Base-by-base conservation (phyloP, 164 flowering plant species). In the Liquidambar formosana region DNA sequence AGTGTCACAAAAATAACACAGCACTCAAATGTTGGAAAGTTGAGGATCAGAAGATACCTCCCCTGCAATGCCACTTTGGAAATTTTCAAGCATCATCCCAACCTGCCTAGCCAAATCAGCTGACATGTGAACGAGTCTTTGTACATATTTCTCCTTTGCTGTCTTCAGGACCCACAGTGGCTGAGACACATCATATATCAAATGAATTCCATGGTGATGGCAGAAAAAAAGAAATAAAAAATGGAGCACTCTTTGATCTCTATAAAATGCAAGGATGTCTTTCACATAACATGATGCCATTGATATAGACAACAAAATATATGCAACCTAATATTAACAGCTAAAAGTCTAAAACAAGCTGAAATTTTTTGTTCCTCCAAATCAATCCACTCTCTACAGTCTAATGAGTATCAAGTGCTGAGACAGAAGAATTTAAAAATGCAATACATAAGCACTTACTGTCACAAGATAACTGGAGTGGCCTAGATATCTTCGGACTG, bases 131-230 rank as follows among this genome's bases (percentile, higher is more conserved):
- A 88, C 84, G 62, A 90, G 89, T 76, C 90, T 87, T 72, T 85
- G 97, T 69, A 73, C 21, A 65, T 73, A 65, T 56, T 77, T 85
- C 78, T 90, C 96, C 79, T 81, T 91, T 3, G 78, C 84, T 10
- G 97, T 85, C 82, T 90, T 93, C 76, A 95, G 79, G 68, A 90
- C 78, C 99, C 99, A 95, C 14, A 80, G 48, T 38, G 99, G 96
- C 99, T 95, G 92, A 67, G 70, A 76, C 46, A 71, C 19, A 64
- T 38, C 28, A 73, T 13, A 48, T 10, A 45, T 13, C 18, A 61
- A 21, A 72, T 26, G 9, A 64, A 64, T 33, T 52, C n/a, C 38
- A 71, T 25, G 46, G 33, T 54, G 22, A 70, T 47, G 27, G 19
- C 8, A 38, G 19, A 23, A n/a, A 43, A 19, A 41, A 54, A 10